Percentiles rank a stretch among this genome's conserved stretches.
Conservation (phyloP, 2,329 filamentous ascomycete genomes). For the Trichoderma hamatum region DNA sequence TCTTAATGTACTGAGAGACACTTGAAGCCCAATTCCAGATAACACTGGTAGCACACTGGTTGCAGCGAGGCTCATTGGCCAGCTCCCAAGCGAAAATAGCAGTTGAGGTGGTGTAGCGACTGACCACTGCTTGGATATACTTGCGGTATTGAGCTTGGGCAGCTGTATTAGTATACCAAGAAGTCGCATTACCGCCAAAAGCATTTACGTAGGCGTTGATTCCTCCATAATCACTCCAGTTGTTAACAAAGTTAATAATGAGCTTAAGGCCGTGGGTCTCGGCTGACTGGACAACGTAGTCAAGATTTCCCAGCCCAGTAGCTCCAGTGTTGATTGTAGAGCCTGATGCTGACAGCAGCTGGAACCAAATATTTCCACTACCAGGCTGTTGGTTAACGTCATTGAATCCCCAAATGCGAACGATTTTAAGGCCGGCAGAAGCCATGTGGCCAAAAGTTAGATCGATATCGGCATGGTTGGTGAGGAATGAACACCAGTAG, state of each 20-base stretch:
- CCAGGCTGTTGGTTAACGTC: constrained; percentile 50
- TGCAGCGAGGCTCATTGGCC: constrained; percentile 41
- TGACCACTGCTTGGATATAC: constrained; percentile 54
- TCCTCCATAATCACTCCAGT: constrained; percentile 69
- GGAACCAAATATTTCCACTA: constrained; percentile 49
- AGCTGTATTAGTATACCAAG: constrained; percentile 59
- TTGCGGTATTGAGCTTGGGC: constrained; percentile 59
- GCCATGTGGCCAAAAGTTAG: constrained; percentile 52
- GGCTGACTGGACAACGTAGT: constrained; percentile 63
- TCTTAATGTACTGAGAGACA: constrained; percentile 61
- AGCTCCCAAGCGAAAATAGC: constrained; percentile 58
- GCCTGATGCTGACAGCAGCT: constrained; percentile 51
- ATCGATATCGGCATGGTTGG: constrained; percentile 60
- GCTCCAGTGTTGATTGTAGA: constrained; percentile 64
- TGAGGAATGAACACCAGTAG: constrained; percentile 58
- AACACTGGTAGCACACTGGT: constrained; percentile 2
- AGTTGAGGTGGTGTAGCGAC: constrained; percentile 50
- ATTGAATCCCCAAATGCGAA: constrained; percentile 66
- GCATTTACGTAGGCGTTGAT: constrained; percentile 63
- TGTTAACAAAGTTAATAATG: constrained; percentile 68
- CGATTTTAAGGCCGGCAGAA: constrained; percentile 56
- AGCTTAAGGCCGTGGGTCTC: constrained; percentile 63
- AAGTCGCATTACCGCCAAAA: constrained; percentile 56
- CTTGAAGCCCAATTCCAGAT: constrained; percentile 58
- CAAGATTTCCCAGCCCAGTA: constrained; percentile 62